These are phyloP conservation scores for Lathyrus aphaca DNA, from an alignment of 306 rosid species.

Conservation along the genomic window DNA sequence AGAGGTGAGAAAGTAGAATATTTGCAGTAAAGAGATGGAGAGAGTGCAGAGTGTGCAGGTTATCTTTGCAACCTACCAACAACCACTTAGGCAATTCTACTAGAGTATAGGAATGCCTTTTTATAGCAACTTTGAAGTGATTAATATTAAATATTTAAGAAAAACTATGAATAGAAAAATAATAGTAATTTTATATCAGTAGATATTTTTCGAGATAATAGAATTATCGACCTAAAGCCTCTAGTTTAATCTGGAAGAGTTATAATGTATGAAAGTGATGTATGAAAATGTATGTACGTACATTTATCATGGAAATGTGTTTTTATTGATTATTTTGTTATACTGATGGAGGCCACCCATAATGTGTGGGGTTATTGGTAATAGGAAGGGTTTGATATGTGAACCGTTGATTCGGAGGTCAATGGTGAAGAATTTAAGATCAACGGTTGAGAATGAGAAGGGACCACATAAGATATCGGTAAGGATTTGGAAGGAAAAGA, in stretches of 20 bases:
- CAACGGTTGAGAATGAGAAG: constrained; percentile 40
- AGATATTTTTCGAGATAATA: too few relatives aligned
- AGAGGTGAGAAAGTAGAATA: constrained; percentile 39
- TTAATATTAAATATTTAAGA: too few relatives aligned
- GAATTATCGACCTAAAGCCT: too few relatives aligned
- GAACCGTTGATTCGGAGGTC: constrained; percentile 47
- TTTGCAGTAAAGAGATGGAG: constrained; percentile 41
- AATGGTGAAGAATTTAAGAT: constrained; percentile 42
- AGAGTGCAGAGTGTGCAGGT: constrained; percentile 34
- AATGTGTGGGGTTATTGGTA: constrained; percentile 49
- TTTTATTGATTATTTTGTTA: constrained; percentile 30
- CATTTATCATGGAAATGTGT: constrained; percentile 9
- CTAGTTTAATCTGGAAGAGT: too few relatives aligned
- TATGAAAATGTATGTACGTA: neutral
- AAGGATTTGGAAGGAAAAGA: constrained; percentile 21
- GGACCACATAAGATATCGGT: constrained; percentile 42
- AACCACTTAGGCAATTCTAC: neutral
- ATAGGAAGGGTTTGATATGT: constrained; percentile 13
- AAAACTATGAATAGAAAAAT: too few relatives aligned
- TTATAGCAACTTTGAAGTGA: constrained; percentile 2
- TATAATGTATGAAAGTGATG: neutral
- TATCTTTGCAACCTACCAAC: neutral
- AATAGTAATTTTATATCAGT: too few relatives aligned
- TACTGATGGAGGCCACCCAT: constrained; percentile 57
- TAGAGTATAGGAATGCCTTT: neutral